Evolutionary conservation across 1,284 basidiomycete genomes (phyloP).

Genomic region (Microbotryum silenes-acaulis): DNA sequence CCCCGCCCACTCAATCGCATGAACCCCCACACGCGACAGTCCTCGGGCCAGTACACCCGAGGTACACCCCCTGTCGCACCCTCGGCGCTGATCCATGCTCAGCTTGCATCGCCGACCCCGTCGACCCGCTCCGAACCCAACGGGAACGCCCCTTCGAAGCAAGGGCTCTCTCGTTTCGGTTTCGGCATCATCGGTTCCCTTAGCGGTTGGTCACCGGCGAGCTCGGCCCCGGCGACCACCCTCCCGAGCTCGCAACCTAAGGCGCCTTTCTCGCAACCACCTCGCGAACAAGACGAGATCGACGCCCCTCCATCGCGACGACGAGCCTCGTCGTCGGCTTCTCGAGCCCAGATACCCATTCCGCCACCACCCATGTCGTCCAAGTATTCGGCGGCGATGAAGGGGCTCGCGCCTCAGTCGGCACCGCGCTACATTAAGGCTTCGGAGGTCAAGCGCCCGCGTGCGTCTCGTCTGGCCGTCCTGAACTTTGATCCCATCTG

Average conservation of each 20-base stretch:
- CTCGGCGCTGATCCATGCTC: constrained; percentile 17
- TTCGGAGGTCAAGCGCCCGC: constrained; percentile 17
- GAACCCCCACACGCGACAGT: constrained; percentile 20
- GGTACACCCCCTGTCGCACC: constrained; percentile 23
- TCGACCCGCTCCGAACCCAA: background rate
- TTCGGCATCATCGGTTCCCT: constrained; percentile 26
- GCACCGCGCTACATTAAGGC: constrained; percentile 18
- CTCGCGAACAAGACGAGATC: constrained; percentile 10
- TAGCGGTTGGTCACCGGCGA: constrained; percentile 22
- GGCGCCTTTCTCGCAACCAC: constrained; percentile 1
- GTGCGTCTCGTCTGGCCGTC: constrained; percentile 8
- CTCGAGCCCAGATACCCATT: background rate
- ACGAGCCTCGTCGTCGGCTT: background rate
- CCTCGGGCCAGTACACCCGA: constrained; percentile 23
- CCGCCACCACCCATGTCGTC: background rate
- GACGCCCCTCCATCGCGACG: constrained; percentile 10
- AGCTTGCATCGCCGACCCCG: constrained; percentile 10
- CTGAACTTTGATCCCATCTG: constrained; percentile 26
- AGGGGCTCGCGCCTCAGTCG: background rate
- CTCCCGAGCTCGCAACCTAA: constrained; percentile 48
- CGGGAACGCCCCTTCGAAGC: constrained; percentile 4
- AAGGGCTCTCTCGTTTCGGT: constrained; percentile 15
- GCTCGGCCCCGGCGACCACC: constrained; percentile 11
- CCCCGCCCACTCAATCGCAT: constrained; percentile 27
- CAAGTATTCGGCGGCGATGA: background rate